A percentile compares a stretch with the other conserved stretches of the same genome.
phyloP scores from a whole-genome alignment of 2,329 filamentous ascomycete genomes.

The Ophiocordyceps camponoti-rufipedis region DNA sequence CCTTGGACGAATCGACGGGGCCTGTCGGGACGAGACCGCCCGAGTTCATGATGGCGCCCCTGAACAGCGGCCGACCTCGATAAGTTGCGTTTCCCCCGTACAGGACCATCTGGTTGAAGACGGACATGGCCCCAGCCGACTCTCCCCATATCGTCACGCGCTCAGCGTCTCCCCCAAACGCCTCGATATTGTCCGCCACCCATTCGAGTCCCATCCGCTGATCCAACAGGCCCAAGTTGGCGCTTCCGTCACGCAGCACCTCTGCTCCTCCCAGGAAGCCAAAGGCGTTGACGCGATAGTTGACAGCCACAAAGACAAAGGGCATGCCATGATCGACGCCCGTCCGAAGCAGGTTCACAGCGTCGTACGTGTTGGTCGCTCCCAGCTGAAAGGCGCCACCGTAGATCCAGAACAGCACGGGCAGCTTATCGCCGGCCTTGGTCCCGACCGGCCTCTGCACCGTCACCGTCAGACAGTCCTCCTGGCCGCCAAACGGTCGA shows the following conservation, averaged over 20 bases:
- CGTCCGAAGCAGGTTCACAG: conserved; percentile 22
- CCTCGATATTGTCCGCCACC: conserved; percentile 58
- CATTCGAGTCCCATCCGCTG: conserved; percentile 57
- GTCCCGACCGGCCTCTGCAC: conserved; percentile 41
- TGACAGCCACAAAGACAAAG: conserved; percentile 58
- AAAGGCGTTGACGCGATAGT: conserved; percentile 60
- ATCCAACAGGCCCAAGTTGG: conserved; percentile 56
- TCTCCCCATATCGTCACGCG: conserved; percentile 71
- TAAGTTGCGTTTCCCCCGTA: conserved; percentile 57
- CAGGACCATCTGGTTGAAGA: conserved; percentile 57
- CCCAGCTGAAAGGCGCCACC: conserved; percentile 46
- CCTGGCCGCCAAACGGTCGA: conserved; percentile 32
- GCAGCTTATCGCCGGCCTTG: conserved; percentile 34
- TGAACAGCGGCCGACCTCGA: conserved; percentile 58
- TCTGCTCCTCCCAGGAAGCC: conserved; percentile 56
- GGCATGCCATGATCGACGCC: conserved; percentile 27
- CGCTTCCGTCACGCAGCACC: conserved; percentile 44
- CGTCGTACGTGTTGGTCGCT: conserved; percentile 33
- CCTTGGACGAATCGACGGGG: conserved; percentile 45
- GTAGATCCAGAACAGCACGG: conserved; percentile 54
- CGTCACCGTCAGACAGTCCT: conserved; percentile 46
- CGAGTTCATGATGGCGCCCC: conserved; percentile 62
- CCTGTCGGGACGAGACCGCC: conserved; percentile 44
- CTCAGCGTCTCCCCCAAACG: conserved; percentile 63
- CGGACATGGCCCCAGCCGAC: conserved; percentile 52